Evolutionary conservation across 2,329 filamentous ascomycete species (phyloP).

Genomic region (Ceratocystis destructans): DNA sequence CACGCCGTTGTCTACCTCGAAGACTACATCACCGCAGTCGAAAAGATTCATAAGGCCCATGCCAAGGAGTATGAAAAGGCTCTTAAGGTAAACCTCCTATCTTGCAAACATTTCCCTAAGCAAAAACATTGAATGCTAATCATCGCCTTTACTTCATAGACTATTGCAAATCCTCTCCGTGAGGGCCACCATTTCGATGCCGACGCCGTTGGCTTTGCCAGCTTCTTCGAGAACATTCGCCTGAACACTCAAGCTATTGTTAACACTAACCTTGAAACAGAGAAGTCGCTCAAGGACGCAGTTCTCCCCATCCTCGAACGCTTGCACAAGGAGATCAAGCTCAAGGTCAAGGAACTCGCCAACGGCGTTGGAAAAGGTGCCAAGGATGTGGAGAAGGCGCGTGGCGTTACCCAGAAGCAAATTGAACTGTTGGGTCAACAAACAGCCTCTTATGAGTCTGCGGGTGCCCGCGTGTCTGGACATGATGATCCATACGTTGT

Average conservation of each 20-base stretch:
- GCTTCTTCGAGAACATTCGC: slow-evolving; percentile 88
- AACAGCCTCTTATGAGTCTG: slow-evolving; percentile 64
- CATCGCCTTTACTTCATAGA: slow-evolving; percentile 34
- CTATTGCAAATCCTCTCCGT: slow-evolving; percentile 69
- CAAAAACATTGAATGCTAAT: slow-evolving; percentile 12
- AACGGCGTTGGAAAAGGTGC: slow-evolving; percentile 68
- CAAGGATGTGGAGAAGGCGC: slow-evolving; percentile 85
- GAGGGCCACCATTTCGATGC: slow-evolving; percentile 92
- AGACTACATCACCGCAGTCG: slow-evolving; percentile 72
- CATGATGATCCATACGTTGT: slow-evolving; percentile 79
- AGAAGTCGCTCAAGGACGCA: slow-evolving; percentile 73
- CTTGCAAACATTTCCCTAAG: slow-evolving; percentile 23
- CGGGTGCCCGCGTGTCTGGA: slow-evolving; percentile 55
- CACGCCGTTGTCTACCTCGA: slow-evolving; percentile 84
- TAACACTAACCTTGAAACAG: slow-evolving; percentile 80
- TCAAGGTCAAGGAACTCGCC: slow-evolving; percentile 80
- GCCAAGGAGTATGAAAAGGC: slow-evolving; percentile 93
- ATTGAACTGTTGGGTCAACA: slow-evolving; percentile 87
- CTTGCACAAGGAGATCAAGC: slow-evolving; percentile 91
- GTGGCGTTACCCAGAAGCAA: slow-evolving; percentile 78
- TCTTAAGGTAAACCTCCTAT: slow-evolving; percentile 48
- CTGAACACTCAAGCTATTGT: slow-evolving; percentile 83
- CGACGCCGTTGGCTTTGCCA: slow-evolving; percentile 69
- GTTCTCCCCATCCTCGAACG: slow-evolving; percentile 82
- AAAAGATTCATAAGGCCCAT: slow-evolving; percentile 72